Conservation (phyloP, 495 filamentous ascomycete genomes). For the Darksidea phi region DNA sequence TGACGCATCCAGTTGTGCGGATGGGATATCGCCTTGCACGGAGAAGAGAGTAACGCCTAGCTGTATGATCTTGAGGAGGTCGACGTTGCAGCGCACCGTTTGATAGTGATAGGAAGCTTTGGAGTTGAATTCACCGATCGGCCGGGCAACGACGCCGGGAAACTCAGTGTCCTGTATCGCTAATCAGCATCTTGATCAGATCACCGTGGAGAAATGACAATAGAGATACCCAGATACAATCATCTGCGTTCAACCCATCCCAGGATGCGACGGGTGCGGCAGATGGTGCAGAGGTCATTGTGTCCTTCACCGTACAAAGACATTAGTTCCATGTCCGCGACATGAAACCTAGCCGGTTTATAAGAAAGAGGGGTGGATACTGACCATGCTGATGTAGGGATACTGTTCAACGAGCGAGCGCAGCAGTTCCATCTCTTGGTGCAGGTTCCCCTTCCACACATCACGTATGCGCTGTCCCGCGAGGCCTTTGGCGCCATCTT, state of each 20-base stretch:
- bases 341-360: conserved; percentile 15
- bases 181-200: not conserved
- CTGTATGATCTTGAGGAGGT: conserved; percentile 94
- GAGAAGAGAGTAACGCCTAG: conserved; percentile 91
- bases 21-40: conserved; percentile 79
- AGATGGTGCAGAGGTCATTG: not conserved
- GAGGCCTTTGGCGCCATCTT: conserved; percentile 54
- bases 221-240: too few relatives aligned
- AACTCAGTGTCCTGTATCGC: conserved; percentile 85
- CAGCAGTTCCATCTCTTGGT: conserved; percentile 81
- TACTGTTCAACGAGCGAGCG: conserved; percentile 81
- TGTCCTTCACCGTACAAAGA: not conserved
- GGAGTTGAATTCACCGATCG: conserved; percentile 86
- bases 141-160: conserved; percentile 89
- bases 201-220: not conserved
- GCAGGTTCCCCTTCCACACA: conserved; percentile 88
- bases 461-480: conserved; percentile 68
- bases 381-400: conserved; percentile 94
- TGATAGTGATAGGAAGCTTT: conserved; percentile 99
- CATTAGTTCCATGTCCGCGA: not conserved
- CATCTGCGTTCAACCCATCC: not conserved
- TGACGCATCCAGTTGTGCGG: conserved; percentile 59
- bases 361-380: conserved; percentile 33
- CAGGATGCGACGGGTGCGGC: not conserved
- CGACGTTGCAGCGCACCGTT: conserved; percentile 93